Conservation (phyloP, 345 rosid species). For the Garcia nutans region DNA sequence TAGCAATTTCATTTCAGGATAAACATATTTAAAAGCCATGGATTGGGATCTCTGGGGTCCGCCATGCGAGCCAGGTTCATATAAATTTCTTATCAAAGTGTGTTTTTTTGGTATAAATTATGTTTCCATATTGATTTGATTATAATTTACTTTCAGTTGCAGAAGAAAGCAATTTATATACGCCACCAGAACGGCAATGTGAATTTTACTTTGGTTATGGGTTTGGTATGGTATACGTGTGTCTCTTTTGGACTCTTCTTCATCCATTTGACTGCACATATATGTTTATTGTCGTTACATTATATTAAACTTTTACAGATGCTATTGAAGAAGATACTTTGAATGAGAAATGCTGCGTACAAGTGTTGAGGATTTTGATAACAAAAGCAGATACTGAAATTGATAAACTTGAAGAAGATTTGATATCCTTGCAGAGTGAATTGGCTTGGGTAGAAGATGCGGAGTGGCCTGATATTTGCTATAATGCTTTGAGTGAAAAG, state of each 20-base stretch:
- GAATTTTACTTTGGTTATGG: conserved; percentile 50
- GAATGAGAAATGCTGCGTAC: conserved; percentile 55
- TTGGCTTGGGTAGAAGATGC: conserved; percentile 47
- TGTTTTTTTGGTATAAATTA: not conserved
- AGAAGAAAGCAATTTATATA: conserved; percentile 17
- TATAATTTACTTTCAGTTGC: conserved; percentile 26
- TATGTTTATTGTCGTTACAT: not conserved
- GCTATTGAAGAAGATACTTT: conserved; percentile 29
- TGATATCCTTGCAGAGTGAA: conserved; percentile 43
- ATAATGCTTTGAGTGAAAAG: conserved; percentile 47
- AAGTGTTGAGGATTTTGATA: conserved; percentile 51
- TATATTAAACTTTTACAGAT: no score
- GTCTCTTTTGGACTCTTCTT: not conserved
- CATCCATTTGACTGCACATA: not conserved
- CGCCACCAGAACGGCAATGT: conserved; percentile 33
- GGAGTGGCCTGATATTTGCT: conserved; percentile 47
- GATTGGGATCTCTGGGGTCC: conserved; percentile 64
- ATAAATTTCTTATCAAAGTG: not conserved
- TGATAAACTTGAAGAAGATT: conserved; percentile 46
- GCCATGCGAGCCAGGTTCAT: conserved; percentile 34
- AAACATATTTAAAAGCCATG: conserved; percentile 27
- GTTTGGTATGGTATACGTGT: conserved; percentile 35
- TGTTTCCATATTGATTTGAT: conserved; percentile 7
- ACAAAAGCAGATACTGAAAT: conserved; percentile 52
- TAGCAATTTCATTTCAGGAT: conserved; percentile 8